These are phyloP conservation scores for Ascochyta pisi DNA, from an alignment of 2,329 filamentous ascomycete species.

Conservation along the genomic window DNA sequence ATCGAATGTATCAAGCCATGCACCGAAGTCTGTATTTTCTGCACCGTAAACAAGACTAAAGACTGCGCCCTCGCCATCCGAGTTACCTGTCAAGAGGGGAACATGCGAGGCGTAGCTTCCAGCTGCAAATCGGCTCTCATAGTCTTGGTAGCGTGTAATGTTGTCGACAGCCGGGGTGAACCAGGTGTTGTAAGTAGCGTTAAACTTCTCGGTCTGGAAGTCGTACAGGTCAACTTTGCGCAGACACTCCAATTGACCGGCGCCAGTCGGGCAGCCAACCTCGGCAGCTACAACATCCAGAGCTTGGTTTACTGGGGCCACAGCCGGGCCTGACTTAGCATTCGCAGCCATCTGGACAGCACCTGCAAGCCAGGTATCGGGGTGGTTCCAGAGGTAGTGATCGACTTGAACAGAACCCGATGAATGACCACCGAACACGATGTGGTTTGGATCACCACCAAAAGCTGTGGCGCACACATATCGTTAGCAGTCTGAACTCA, in stretches of 20 bases:
- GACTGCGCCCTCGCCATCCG: slow-evolving; percentile 34
- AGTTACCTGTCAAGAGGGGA: slow-evolving; percentile 37
- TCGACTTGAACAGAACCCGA: slow-evolving; percentile 37
- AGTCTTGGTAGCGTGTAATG: slow-evolving; percentile 32
- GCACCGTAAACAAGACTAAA: slow-evolving; percentile 34
- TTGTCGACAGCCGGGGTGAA: slow-evolving; percentile 33
- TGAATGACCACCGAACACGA: slow-evolving; percentile 52
- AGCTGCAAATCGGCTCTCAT: slow-evolving; percentile 29
- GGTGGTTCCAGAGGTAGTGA: slow-evolving; percentile 36
- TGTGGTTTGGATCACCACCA: slow-evolving; percentile 51
- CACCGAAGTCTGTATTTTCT: slow-evolving; percentile 46
- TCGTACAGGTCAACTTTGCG: slow-evolving; percentile 31
- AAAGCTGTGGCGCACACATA: slow-evolving; percentile 29
- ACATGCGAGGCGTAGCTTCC: slow-evolving; percentile 38
- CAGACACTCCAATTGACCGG: slow-evolving; percentile 29
- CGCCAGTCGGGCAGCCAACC: slow-evolving; percentile 28
- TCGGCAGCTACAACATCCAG: slow-evolving; percentile 35
- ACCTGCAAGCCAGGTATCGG: slow-evolving; percentile 27
- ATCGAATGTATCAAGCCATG: slow-evolving; percentile 55
- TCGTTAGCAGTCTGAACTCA: not conserved
- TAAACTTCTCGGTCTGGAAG: slow-evolving; percentile 35
- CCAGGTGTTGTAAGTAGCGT: slow-evolving; percentile 33
- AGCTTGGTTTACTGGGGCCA: slow-evolving; percentile 27
- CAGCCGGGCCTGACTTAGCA: slow-evolving; percentile 33
- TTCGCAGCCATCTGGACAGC: slow-evolving; percentile 37